phyloP scores from a whole-genome alignment of 192 early-diverging fungal species.

The Polychytrium aggregatum region DNA sequence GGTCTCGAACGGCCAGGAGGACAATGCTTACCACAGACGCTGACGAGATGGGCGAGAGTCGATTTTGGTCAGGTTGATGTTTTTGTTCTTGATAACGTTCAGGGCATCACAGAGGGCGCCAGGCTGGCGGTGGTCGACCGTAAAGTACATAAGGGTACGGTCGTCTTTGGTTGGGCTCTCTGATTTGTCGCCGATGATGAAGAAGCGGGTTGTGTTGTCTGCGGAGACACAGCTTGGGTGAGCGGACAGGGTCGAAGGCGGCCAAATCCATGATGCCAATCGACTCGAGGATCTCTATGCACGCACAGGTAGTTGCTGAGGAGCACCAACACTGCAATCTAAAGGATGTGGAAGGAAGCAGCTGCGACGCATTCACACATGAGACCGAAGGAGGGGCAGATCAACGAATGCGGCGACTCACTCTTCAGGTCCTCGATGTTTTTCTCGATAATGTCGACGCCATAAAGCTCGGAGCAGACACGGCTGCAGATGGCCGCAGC shows the following conservation, averaged over 20 bases:
- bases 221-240: not conserved
- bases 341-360: no score
- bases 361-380: no score
- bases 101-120: conserved; percentile 79
- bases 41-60: conserved; percentile 75
- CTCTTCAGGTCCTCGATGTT: conserved; percentile 70
- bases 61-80: conserved; percentile 81
- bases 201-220: conserved; percentile 90
- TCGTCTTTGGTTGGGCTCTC: conserved; percentile 58
- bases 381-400: not conserved
- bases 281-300: no score
- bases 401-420: conserved; percentile 8
- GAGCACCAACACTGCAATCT: no score
- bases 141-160: conserved; percentile 75
- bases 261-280: no score
- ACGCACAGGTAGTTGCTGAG: no score
- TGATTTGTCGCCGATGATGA: conserved; percentile 65
- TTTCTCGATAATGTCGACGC: conserved; percentile 59
- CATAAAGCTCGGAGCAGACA: conserved; percentile 69
- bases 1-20: not conserved
- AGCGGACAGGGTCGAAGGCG: not conserved
- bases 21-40: conserved; percentile 43
- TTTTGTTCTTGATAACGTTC: conserved; percentile 66
- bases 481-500: conserved; percentile 73
- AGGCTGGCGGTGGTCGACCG: conserved; percentile 79